Base-by-base conservation (phyloP, 257 asterid species). In the Solanum lignicaule region DNA sequence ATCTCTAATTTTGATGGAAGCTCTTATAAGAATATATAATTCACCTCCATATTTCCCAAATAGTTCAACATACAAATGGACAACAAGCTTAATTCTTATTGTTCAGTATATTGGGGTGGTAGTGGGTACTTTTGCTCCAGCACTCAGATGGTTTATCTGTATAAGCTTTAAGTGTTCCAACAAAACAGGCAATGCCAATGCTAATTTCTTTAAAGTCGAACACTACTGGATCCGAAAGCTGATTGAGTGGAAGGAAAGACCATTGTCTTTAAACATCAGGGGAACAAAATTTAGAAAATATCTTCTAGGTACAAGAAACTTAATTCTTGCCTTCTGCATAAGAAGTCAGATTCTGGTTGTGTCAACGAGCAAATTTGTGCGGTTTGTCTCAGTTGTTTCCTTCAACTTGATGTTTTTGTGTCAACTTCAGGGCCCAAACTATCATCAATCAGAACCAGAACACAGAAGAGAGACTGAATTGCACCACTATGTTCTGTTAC, bases 241-340 rank as follows among this genome's bases (percentile, higher is more conserved):
- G 87, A 82, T 90, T 52, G 93, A 92, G 29, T 92, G 93, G 96
- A 90, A 91, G 66, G 92, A 88, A 39, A 85, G 88, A 62, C 86
- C 94, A 3, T 85, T 90, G 21, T 84, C 90, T 65, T 29, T 88
- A 33, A 88, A 87, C 6, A 89, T 90, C 18, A 55, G 87, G 83
- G 78, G 91, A 86, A 90, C 71, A 4, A 91, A 87, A 39, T 86
- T 91, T 62, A 87, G 94, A 85, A 93, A 89, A 91, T 2, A 65
- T 38, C 69, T 92, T 21, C 90, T 88, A n/a, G 85, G 27, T 16
- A 36, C 87, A 1, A 93, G 87, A 87, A 89, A 88, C 9, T 73
- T 86, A 0, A n/a, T 91, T 79, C 89, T 93, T 83, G 82, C 76
- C 46, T 36, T 90, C 6, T 46, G 90, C 41, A 89, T 91, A 8